Evolutionary conservation across 148 eudicot species (phyloP).

Genomic region (Chenopodium berlandieri): DNA sequence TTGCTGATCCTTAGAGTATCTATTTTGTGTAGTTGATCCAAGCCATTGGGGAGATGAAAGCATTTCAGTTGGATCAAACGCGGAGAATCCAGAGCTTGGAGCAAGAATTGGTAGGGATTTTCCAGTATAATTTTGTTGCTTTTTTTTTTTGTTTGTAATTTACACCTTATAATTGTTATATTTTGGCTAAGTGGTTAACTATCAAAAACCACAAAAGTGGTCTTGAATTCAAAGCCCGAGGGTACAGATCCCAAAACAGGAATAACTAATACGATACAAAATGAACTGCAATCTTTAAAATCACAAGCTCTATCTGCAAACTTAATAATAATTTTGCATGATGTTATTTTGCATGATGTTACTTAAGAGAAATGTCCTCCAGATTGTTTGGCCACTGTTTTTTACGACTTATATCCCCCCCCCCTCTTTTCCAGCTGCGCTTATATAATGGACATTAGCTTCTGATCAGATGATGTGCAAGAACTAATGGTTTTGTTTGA

Average conservation of each 20-base stretch:
- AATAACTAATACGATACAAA: not conserved
- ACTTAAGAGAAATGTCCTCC: not conserved
- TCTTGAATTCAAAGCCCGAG: not conserved
- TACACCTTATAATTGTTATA: not conserved
- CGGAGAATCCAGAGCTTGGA: conserved; percentile 43
- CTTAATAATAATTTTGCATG: not conserved
- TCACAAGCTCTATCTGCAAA: not conserved
- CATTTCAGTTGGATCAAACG: conserved; percentile 38
- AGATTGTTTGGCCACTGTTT: not conserved
- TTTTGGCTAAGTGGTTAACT: not conserved
- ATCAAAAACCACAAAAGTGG: not conserved
- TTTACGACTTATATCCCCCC: not conserved
- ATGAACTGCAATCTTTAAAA: not conserved
- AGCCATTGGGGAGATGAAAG: conserved; percentile 47
- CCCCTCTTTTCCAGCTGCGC: not conserved
- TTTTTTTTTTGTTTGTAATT: not conserved
- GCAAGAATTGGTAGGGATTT: conserved; percentile 51
- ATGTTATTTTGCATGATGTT: not conserved
- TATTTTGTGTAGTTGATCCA: conserved; percentile 43
- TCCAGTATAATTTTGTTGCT: not conserved
- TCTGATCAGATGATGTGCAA: not conserved
- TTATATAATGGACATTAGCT: not conserved
- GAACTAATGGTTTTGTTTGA: conserved; percentile 1
- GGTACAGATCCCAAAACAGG: not conserved
- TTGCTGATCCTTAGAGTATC: conserved; percentile 14